A percentile compares a stretch with the other conserved stretches of the same genome.
phyloP scores from a whole-genome alignment of 371 early-diverging fungal genomes.

The Coemansia sp. region DNA sequence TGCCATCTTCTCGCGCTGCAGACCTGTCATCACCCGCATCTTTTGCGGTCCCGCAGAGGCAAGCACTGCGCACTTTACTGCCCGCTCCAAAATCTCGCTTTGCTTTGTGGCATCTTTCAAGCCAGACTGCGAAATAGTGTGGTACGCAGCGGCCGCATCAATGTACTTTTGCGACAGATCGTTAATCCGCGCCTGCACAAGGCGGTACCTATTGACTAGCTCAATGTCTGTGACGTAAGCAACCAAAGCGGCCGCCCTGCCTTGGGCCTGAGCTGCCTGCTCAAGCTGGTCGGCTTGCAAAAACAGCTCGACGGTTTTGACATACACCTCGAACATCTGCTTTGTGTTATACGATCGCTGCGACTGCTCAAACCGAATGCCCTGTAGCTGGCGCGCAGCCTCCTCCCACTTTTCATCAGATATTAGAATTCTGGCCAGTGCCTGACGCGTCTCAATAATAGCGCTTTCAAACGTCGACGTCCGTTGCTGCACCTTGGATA shows the following conservation, averaged over 20 bases:
- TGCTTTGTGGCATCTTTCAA: constrained; percentile 68
- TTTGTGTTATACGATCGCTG: constrained; percentile 12
- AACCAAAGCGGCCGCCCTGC: constrained; percentile 23
- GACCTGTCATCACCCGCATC: constrained; percentile 78
- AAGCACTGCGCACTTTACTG: constrained; percentile 78
- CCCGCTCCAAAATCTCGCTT: constrained; percentile 47
- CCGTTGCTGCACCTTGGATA: constrained; percentile 34
- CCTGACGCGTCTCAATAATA: constrained; percentile 15
- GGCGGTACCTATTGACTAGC: constrained; percentile 41
- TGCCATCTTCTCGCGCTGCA: constrained; percentile 75
- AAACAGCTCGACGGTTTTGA: constrained; percentile 30
- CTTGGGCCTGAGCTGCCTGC: constrained; percentile 24
- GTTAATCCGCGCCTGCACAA: constrained; percentile 81
- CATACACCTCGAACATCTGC: constrained; percentile 19
- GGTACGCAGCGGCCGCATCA: constrained; percentile 82
- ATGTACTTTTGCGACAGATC: constrained; percentile 84
- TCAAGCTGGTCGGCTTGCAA: constrained; percentile 20
- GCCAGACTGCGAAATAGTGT: constrained; percentile 73
- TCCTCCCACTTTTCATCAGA: constrained; percentile 24
- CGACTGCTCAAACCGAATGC: constrained; percentile 37
- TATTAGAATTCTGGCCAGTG: constrained; percentile 16
- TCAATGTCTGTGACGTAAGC: constrained; percentile 6
- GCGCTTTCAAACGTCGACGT: constrained; percentile 26
- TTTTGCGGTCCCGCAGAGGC: constrained; percentile 91
- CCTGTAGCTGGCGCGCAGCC: constrained; percentile 39